Percentiles rank a stretch among this genome's conserved stretches.
These are phyloP conservation scores for Ascochyta fabae DNA, from an alignment of 2,329 filamentous ascomycete genomes.

Conservation along the genomic window DNA sequence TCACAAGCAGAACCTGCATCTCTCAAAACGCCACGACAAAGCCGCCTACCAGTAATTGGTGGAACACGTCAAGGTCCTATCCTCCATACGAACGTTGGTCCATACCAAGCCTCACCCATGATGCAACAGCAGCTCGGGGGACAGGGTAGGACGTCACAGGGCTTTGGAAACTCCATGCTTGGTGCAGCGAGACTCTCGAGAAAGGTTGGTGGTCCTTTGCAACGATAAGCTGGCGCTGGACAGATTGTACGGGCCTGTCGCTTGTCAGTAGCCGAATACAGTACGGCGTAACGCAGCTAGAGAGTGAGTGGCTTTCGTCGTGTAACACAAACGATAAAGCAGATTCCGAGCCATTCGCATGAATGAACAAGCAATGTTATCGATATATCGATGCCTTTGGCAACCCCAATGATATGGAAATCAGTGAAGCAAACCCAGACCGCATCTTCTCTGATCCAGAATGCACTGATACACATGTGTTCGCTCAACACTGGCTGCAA, in stretches of 20 bases:
- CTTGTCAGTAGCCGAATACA: neutral
- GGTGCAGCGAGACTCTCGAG: conserved; percentile 40
- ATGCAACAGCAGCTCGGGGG: conserved; percentile 42
- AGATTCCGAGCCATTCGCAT: neutral
- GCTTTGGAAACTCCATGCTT: conserved; percentile 37
- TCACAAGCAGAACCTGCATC: conserved; percentile 30
- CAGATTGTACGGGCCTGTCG: neutral
- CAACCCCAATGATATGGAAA: neutral
- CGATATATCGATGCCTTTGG: neutral
- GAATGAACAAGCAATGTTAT: too few relatives aligned
- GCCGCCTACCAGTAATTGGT: conserved; percentile 38
- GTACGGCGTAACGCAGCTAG: neutral
- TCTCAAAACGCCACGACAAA: conserved; percentile 37
- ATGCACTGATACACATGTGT: too few relatives aligned
- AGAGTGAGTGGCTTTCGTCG: neutral
- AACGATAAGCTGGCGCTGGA: conserved; percentile 11
- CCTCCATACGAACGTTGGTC: conserved; percentile 21
- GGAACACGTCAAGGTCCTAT: conserved; percentile 34
- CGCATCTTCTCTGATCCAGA: too few relatives aligned
- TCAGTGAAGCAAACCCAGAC: too few relatives aligned
- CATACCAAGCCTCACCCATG: conserved; percentile 43
- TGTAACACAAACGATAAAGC: neutral
- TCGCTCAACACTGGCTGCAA: too few relatives aligned
- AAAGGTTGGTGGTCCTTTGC: conserved; percentile 23
- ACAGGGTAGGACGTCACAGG: conserved; percentile 18